Evolutionary conservation across 2,329 filamentous ascomycete genomes (phyloP).

Genomic region (Alternaria triticimaculans): DNA sequence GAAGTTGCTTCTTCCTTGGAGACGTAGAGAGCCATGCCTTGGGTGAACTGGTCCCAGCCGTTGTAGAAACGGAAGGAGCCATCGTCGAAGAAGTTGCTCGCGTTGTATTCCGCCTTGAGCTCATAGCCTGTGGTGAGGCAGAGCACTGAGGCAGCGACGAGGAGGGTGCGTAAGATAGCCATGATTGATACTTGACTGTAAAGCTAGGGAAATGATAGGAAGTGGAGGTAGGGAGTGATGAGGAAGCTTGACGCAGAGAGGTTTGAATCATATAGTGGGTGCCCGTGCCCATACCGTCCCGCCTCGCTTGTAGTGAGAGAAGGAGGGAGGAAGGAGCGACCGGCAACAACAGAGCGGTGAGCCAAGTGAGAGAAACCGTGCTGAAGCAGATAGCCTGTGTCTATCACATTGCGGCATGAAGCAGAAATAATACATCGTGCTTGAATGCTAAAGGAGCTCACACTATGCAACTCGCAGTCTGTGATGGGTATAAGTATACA

Average conservation of each 20-base stretch:
- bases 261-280: background rate
- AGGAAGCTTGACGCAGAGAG: background rate
- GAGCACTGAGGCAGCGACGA: background rate
- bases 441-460: background rate
- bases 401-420: background rate
- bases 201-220: background rate
- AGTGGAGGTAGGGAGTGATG: background rate
- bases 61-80: slow-evolving; percentile 24
- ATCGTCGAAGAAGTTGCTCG: slow-evolving; percentile 25
- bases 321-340: background rate
- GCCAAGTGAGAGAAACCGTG: background rate
- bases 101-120: slow-evolving; percentile 23
- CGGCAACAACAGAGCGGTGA: background rate
- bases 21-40: slow-evolving; percentile 32
- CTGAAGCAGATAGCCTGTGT: background rate
- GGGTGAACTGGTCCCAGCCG: slow-evolving; percentile 16
- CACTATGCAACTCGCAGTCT: too few species aligned
- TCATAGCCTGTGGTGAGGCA: slow-evolving; percentile 13
- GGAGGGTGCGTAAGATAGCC: background rate
- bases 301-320: background rate
- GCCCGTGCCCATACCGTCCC: background rate
- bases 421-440: background rate
- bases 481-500: background rate
- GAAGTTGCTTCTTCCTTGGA: slow-evolving; percentile 22
- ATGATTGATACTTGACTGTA: background rate